Evolutionary conservation across 345 rosid species (phyloP).

Genomic region (Anacardium occidentale): DNA sequence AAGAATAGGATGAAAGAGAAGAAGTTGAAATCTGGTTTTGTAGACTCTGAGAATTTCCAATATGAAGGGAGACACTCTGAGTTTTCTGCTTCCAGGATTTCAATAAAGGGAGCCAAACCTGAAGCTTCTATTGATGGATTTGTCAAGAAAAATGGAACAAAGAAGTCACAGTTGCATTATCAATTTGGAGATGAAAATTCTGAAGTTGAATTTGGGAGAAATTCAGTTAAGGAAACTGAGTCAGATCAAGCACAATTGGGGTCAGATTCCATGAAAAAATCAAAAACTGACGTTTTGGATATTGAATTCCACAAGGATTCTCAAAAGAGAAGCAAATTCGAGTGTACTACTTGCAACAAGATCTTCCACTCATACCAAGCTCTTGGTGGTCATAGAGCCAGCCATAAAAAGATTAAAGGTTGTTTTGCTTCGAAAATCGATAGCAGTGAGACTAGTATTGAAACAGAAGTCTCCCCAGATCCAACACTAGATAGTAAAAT

Average conservation of each 20-base stretch:
- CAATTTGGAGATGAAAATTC: conserved; percentile 21
- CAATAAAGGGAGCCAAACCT: conserved; percentile 18
- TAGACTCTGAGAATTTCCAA: conserved; percentile 2
- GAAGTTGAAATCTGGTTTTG: conserved; percentile 4
- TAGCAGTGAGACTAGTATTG: conserved; percentile 33
- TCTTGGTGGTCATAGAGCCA: conserved; percentile 85
- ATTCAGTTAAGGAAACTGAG: conserved; percentile 21
- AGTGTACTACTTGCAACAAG: conserved; percentile 72
- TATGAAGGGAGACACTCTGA: conserved; percentile 17
- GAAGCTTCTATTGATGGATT: conserved; percentile 6
- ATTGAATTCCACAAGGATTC: conserved; percentile 25
- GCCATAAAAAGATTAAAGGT: conserved; percentile 56
- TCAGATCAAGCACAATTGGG: conserved; percentile 17
- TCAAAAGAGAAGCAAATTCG: conserved; percentile 40
- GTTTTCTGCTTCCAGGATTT: conserved; percentile 22
- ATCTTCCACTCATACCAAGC: conserved; percentile 76
- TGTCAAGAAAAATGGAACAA: conserved; percentile 4
- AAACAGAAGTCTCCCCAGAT: conserved; percentile 30
- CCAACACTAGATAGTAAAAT: conserved; percentile 19
- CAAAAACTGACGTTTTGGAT: conserved; percentile 15
- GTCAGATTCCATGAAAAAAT: no score
- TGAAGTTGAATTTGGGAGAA: conserved; percentile 17
- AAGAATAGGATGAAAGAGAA: conserved; percentile 24
- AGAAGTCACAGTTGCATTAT: conserved; percentile 14
- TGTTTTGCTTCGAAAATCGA: conserved; percentile 34